A percentile compares a stretch with the other conserved stretches of the same genome.
Evolutionary conservation across 352 stramenopile species (phyloP).

Genomic region (Pythium pectinolyticum): DNA sequence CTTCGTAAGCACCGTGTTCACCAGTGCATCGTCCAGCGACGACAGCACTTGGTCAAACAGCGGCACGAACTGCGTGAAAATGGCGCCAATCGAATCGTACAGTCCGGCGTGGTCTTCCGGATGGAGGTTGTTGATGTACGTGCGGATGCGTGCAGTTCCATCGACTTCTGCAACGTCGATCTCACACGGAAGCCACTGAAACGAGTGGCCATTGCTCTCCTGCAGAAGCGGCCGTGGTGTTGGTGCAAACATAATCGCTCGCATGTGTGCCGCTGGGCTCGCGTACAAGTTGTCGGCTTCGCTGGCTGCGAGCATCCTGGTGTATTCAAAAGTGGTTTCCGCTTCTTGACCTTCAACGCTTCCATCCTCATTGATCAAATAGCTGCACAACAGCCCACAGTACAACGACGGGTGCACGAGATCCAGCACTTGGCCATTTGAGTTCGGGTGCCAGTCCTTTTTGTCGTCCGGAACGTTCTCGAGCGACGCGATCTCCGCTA

Average conservation of each 20-base stretch:
- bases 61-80: constrained; percentile 30
- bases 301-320: too few relatives aligned
- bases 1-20: too few relatives aligned
- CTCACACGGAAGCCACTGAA: constrained; percentile 15
- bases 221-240: not conserved
- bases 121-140: constrained; percentile 35
- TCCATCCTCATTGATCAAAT: too few relatives aligned
- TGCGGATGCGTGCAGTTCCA: not conserved
- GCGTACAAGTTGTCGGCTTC: too few relatives aligned
- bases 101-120: constrained; percentile 13
- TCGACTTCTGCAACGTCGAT: not conserved
- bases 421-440: constrained; percentile 47
- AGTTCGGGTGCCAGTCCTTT: constrained; percentile 59
- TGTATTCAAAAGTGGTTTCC: too few relatives aligned
- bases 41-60: constrained; percentile 32
- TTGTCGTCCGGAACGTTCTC: constrained; percentile 37
- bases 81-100: constrained; percentile 21
- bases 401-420: constrained; percentile 65
- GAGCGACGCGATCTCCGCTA: constrained; percentile 4
- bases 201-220: constrained; percentile 5
- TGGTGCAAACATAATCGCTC: not conserved
- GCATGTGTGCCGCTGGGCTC: too few relatives aligned
- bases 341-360: too few relatives aligned
- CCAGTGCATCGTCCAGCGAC: constrained; percentile 3
- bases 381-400: constrained; percentile 39